Evolutionary conservation across 805 yeast genomes (phyloP).

Genomic region (Huiozyma sinensis): DNA sequence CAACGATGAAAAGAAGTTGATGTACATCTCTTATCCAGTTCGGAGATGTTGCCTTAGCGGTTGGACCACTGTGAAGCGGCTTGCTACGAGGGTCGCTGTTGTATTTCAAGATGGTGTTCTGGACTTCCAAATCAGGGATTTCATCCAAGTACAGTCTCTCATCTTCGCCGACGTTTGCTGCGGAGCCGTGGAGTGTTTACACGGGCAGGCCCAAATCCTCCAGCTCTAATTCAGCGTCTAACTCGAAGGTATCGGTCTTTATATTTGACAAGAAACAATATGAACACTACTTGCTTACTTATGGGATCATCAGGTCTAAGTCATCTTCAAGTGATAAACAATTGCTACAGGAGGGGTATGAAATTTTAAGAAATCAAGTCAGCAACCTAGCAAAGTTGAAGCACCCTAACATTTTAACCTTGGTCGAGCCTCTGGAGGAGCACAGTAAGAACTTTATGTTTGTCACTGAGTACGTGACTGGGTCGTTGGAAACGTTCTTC

Average conservation of each 20-base stretch:
- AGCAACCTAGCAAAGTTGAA: slow-evolving; percentile 66
- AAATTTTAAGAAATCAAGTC: slow-evolving; percentile 56
- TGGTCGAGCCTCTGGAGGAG: slow-evolving; percentile 85
- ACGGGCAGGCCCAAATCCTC: slow-evolving; percentile 68
- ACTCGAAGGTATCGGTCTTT: slow-evolving; percentile 62
- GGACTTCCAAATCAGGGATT: slow-evolving; percentile 41
- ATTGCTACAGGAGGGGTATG: slow-evolving; percentile 50
- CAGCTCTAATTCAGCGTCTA: slow-evolving; percentile 26
- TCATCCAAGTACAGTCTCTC: slow-evolving; percentile 59
- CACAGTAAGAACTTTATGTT: slow-evolving; percentile 66
- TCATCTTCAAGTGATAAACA: slow-evolving; percentile 32
- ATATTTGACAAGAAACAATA: slow-evolving; percentile 73
- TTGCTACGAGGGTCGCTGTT: background rate
- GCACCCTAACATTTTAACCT: slow-evolving; percentile 78
- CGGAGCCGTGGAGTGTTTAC: slow-evolving; percentile 77
- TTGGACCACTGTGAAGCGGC: background rate
- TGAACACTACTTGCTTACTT: slow-evolving; percentile 42
- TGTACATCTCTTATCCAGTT: too few relatives aligned
- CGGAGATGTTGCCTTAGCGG: background rate
- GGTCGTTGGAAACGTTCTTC: slow-evolving; percentile 39
- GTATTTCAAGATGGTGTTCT: slow-evolving; percentile 17
- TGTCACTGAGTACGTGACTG: slow-evolving; percentile 71
- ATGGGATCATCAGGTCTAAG: slow-evolving; percentile 40
- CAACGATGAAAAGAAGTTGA: too few relatives aligned
- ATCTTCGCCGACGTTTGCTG: slow-evolving; percentile 55